These are phyloP conservation scores for Chenopodium formosanum DNA, from an alignment of 148 eudicot species.

Conservation along the genomic window DNA sequence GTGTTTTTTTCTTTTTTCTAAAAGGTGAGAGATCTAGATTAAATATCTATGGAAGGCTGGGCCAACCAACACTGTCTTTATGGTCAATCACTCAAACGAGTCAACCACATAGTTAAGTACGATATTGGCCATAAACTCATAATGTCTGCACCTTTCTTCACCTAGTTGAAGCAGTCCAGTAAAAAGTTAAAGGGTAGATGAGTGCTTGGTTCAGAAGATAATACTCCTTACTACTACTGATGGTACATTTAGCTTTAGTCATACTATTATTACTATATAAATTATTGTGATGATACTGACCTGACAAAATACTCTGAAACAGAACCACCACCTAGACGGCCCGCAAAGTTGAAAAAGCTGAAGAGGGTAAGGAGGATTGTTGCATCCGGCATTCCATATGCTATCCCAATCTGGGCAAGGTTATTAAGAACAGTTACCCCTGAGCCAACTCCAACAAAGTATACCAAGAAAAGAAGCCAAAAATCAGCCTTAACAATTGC, in stretches of 20 bases:
- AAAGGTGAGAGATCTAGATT: no score
- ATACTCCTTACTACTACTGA: background rate
- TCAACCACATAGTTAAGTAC: no score
- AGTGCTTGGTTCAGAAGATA: background rate
- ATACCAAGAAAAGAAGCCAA: slow-evolving; percentile 85
- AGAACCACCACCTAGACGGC: slow-evolving; percentile 82
- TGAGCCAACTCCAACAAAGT: slow-evolving; percentile 87
- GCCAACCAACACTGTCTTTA: no score
- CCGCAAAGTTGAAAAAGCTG: slow-evolving; percentile 78
- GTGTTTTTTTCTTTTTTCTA: no score
- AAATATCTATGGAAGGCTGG: no score
- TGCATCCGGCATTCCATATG: slow-evolving; percentile 64
- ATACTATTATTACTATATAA: no score
- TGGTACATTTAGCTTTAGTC: no score
- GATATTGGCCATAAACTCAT: no score
- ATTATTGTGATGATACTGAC: slow-evolving; percentile 29
- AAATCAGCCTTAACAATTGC: slow-evolving; percentile 89
- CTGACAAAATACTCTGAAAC: slow-evolving; percentile 84
- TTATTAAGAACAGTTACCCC: slow-evolving; percentile 92
- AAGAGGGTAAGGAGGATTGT: slow-evolving; percentile 64
- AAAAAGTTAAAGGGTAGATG: background rate
- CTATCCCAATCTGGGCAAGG: slow-evolving; percentile 88
- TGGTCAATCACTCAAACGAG: no score
- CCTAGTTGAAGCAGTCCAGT: background rate
- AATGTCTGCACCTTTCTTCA: no score